Base-by-base conservation (phyloP, 2,329 filamentous ascomycete species). In the Microdochium nivale region DNA sequence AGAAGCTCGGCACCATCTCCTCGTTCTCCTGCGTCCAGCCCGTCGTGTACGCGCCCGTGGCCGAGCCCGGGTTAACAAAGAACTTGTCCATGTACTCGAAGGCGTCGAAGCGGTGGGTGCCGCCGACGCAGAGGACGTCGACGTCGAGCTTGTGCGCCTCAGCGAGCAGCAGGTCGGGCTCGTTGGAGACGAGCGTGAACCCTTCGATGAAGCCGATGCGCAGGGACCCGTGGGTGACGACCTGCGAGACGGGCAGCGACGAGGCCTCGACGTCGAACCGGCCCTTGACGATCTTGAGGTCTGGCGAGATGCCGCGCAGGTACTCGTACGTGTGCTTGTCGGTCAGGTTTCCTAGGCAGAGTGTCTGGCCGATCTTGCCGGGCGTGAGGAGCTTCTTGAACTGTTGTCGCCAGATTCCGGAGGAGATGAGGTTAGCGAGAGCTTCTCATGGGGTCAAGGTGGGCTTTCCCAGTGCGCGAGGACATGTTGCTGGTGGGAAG, bases 1-100 rank as follows among this genome's bases (percentile, higher is more conserved):
- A 96, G 70, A 97, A 96, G 67, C 90, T 96, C 25, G 92, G 92
- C 52, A 84, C 85, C 24, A 87, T 87, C 51, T 92, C 87, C 64
- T 88, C 82, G n/a, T 71, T 75, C 40, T 78, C 79, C 49, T 72
- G 71, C 21, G 71, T 72, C 76, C 79, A 84, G 21, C 78, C 77
- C 1, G 77, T 78, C 23, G 78, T 72, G 56, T 81, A 81, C 2
- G 82, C 82, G 10, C 83, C 83, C 4, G 83, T 86, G 24, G 81
- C 83, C 62, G 78, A 84, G 3, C 83, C 83, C 2, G 83, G 83
- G 62, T 86, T 86, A 58, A 86, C 80, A 59, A 86, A 86, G 70
- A 86, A 86, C 74, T 86, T 86, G 72, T 85, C 82, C 79, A 84
- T 84, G 66, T 86, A 85, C 73, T 86, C 83, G 60, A 84, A 86